phyloP scores from a whole-genome alignment of 1,139 yeast genomes.

The Kodamaea ohmeri region DNA sequence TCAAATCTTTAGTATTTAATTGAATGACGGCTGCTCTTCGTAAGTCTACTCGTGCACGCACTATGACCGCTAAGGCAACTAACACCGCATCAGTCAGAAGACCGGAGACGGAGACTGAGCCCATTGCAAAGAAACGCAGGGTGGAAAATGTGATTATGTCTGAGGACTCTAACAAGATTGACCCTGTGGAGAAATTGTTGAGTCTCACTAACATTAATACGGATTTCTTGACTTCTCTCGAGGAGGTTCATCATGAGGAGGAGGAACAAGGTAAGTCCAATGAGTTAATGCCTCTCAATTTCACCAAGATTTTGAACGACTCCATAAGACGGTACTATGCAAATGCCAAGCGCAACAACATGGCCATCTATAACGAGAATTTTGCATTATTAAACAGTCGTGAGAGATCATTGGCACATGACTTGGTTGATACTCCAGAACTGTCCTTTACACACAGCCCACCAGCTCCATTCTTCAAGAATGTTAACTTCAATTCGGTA shows the following conservation, averaged over 20 bases:
- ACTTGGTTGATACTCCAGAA: conserved; percentile 11
- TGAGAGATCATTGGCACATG: conserved; percentile 4
- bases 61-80: conserved; percentile 21
- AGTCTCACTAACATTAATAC: conserved; percentile 35
- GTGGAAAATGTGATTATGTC: conserved; percentile 9
- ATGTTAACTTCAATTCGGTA: conserved; percentile 36
- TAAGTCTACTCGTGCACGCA: conserved; percentile 34
- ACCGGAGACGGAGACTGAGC: conserved; percentile 6
- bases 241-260: conserved; percentile 13
- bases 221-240: conserved; percentile 28
- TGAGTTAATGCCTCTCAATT: conserved; percentile 28
- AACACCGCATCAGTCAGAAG: conserved; percentile 16
- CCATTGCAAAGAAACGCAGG: conserved; percentile 15
- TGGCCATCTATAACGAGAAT: conserved; percentile 31
- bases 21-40: conserved; percentile 25
- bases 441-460: conserved; percentile 13
- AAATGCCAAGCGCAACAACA: conserved; percentile 24
- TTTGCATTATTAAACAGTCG: conserved; percentile 34
- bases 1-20: not conserved
- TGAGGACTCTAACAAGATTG: conserved; percentile 33
- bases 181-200: conserved; percentile 45
- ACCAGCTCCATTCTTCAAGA: conserved; percentile 39
- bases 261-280: conserved; percentile 12
- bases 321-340: conserved; percentile 37
- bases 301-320: conserved; percentile 41